phyloP scores from a whole-genome alignment of 495 filamentous ascomycete species.

The Letharia columbiana region DNA sequence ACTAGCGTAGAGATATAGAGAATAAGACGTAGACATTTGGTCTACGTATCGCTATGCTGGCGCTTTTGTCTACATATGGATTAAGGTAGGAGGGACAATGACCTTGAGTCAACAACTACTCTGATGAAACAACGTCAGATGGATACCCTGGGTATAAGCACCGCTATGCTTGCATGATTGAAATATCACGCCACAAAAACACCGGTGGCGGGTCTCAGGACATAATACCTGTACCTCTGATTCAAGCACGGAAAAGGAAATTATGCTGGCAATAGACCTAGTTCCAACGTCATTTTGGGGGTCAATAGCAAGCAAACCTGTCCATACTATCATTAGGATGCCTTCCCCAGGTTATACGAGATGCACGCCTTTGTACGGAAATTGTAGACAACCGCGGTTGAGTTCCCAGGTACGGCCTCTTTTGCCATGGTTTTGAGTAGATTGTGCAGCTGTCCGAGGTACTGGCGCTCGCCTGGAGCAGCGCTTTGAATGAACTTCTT shows the following conservation, averaged over 20 bases:
- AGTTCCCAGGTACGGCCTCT: constrained; percentile 42
- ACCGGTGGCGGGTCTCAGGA: no score
- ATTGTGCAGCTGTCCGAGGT: constrained; percentile 78
- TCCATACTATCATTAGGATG: neutral
- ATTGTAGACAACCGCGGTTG: constrained; percentile 75
- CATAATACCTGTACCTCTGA: neutral
- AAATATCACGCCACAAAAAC: neutral
- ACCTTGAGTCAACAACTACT: neutral
- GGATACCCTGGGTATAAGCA: neutral
- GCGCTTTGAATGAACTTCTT: constrained; percentile 69
- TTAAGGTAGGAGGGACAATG: neutral
- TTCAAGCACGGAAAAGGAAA: neutral
- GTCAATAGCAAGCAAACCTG: neutral
- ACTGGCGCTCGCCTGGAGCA: constrained; percentile 69
- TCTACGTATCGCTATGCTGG: neutral
- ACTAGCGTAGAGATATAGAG: neutral
- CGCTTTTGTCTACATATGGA: neutral
- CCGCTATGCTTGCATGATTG: neutral
- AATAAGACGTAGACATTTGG: neutral
- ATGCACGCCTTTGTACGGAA: constrained; percentile 67
- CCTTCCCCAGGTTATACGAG: constrained; percentile 57
- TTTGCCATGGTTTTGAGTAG: constrained; percentile 56
- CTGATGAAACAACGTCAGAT: neutral
- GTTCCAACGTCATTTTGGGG: neutral
- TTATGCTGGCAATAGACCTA: neutral